These are phyloP conservation scores for Serpula lacrymans DNA, from an alignment of 768 basidiomycete genomes.

Conservation along the genomic window DNA sequence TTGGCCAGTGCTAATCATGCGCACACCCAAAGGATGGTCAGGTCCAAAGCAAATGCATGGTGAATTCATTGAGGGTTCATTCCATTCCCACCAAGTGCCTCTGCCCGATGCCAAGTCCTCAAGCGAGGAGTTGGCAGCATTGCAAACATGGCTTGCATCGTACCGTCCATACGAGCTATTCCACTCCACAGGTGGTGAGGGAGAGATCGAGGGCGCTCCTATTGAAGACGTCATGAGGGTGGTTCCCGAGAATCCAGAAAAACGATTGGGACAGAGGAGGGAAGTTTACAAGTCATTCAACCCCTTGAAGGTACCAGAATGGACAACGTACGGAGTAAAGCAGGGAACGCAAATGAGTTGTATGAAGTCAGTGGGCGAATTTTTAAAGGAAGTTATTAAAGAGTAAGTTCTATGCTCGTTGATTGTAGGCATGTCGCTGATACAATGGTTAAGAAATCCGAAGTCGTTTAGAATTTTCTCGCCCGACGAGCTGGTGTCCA, in stretches of 20 bases:
- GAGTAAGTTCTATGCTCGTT: conserved; percentile 33
- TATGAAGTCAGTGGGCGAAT: conserved; percentile 67
- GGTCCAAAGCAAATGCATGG: conserved; percentile 66
- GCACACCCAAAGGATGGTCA: conserved; percentile 80
- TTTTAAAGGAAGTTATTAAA: conserved; percentile 54
- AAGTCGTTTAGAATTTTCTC: conserved; percentile 83
- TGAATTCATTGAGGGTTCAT: conserved; percentile 78
- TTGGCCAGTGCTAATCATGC: conserved; percentile 84
- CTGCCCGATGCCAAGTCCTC: conserved; percentile 68
- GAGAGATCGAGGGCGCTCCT: conserved; percentile 44
- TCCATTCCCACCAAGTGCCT: conserved; percentile 87
- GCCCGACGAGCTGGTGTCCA: conserved; percentile 84
- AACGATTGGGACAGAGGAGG: conserved; percentile 67
- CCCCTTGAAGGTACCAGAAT: conserved; percentile 63
- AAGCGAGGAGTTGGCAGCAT: conserved; percentile 53
- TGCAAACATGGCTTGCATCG: conserved; percentile 71
- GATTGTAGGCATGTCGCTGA: neutral
- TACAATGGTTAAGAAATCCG: conserved; percentile 57
- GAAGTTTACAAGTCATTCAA: conserved; percentile 63
- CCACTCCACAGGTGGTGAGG: conserved; percentile 15
- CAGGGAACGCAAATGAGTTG: conserved; percentile 65
- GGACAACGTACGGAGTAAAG: conserved; percentile 50
- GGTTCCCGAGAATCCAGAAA: conserved; percentile 50
- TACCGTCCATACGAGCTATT: conserved; percentile 73
- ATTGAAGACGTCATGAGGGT: conserved; percentile 52